Evolutionary conservation across 2,329 filamentous ascomycete genomes (phyloP).

Genomic region (Alternaria angustiovoidea): DNA sequence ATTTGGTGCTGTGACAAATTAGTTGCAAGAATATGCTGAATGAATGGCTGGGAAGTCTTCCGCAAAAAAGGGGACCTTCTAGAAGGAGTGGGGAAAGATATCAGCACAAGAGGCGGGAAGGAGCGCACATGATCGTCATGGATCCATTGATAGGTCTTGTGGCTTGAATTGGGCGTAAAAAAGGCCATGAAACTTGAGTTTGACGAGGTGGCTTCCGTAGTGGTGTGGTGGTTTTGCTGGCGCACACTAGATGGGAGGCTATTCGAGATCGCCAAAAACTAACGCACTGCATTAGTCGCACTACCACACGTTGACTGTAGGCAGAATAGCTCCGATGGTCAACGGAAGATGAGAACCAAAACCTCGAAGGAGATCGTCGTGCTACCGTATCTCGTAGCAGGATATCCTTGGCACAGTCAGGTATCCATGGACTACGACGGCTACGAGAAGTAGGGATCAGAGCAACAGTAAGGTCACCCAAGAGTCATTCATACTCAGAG

Average conservation of each 20-base stretch:
- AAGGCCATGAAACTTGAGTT: not conserved
- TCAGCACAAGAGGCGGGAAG: conserved; percentile 1
- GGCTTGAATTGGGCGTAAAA: conserved; percentile 5
- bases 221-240: conserved; percentile 5
- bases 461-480: not conserved
- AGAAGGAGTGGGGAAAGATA: conserved; percentile 10
- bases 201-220: not conserved
- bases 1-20: not conserved
- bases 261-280: conserved; percentile 1
- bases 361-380: not conserved
- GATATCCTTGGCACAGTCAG: not conserved
- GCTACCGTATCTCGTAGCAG: not conserved
- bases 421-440: not conserved
- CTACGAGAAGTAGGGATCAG: not conserved
- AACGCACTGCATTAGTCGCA: not conserved
- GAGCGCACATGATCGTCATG: conserved; percentile 5
- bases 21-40: not conserved
- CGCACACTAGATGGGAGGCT: conserved; percentile 1
- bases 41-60: not conserved
- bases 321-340: not conserved
- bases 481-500: not conserved
- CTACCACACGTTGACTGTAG: not conserved
- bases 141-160: not conserved
- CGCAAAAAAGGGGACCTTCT: conserved; percentile 7
- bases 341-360: not conserved